Evolutionary conservation across 169 alveolate species (phyloP).

Genomic region (Cryptosporidium andersoni): DNA sequence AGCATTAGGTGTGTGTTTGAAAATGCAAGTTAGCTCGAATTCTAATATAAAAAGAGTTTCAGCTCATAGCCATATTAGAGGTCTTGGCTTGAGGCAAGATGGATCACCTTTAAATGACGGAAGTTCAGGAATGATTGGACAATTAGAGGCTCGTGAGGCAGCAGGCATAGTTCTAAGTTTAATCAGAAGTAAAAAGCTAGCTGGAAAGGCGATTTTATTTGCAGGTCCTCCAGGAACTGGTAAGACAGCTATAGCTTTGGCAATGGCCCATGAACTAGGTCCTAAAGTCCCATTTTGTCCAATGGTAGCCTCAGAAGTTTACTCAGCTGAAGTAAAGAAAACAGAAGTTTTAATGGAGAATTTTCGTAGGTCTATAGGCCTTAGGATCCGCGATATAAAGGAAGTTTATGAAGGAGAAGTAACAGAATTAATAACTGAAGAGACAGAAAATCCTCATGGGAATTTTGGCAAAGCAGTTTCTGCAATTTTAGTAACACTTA

Average conservation of each 20-base stretch:
- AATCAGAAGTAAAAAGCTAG: slow-evolving; percentile 96
- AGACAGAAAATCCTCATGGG: slow-evolving; percentile 89
- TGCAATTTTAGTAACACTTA: slow-evolving; percentile 92
- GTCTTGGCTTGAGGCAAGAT: slow-evolving; percentile 96
- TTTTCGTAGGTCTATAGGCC: slow-evolving; percentile 98
- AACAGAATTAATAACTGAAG: slow-evolving; percentile 94
- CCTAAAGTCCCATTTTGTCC: slow-evolving; percentile 99
- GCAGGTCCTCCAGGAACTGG: slow-evolving; percentile 99
- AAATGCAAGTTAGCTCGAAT: too few relatives aligned
- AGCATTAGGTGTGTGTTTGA: too few relatives aligned
- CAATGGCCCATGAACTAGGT: slow-evolving; percentile 98
- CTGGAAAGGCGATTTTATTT: slow-evolving; percentile 88
- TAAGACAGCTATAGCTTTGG: slow-evolving; percentile 99
- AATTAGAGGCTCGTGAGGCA: slow-evolving; percentile 99
- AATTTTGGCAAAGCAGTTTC: slow-evolving; percentile 81
- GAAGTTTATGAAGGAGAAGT: slow-evolving; percentile 99
- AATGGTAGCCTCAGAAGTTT: slow-evolving; percentile 99
- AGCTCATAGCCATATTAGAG: slow-evolving; percentile 98
- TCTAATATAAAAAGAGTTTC: slow-evolving; percentile 85
- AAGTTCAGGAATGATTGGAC: slow-evolving; percentile 96
- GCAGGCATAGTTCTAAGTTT: slow-evolving; percentile 97
- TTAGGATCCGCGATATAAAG: slow-evolving; percentile 97
- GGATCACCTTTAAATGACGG: slow-evolving; percentile 85
- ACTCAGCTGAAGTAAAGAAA: slow-evolving; percentile 97
- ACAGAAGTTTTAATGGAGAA: slow-evolving; percentile 99